A percentile compares a stretch with the other conserved stretches of the same genome.
Evolutionary conservation across 1,284 basidiomycete genomes (phyloP).

Genomic region (Malassezia caprae): DNA sequence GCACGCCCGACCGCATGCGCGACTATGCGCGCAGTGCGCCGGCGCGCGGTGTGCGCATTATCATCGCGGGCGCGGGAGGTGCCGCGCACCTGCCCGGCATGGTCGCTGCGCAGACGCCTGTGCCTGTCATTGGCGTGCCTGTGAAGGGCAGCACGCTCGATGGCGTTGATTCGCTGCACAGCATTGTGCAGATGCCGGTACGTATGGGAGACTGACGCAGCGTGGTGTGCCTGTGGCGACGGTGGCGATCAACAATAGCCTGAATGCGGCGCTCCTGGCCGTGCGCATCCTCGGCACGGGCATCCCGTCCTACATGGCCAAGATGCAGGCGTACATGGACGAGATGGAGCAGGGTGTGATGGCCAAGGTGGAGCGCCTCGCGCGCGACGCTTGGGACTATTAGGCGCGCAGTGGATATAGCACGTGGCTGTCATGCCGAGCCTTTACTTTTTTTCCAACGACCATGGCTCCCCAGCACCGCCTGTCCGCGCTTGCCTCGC

Average conservation of each 20-base stretch:
- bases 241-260: slow-evolving; percentile 91
- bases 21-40: slow-evolving; percentile 71
- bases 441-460: not conserved
- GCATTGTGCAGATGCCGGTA: slow-evolving; percentile 98
- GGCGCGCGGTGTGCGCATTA: slow-evolving; percentile 62
- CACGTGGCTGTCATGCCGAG: too few species aligned
- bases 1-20: slow-evolving; percentile 78
- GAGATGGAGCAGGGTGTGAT: slow-evolving; percentile 72
- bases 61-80: slow-evolving; percentile 92
- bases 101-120: slow-evolving; percentile 83
- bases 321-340: slow-evolving; percentile 68
- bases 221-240: slow-evolving; percentile 93
- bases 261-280: slow-evolving; percentile 84
- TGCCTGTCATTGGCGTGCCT: slow-evolving; percentile 92
- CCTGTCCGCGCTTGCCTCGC: slow-evolving; percentile 35
- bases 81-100: slow-evolving; percentile 96
- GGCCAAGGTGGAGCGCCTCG: slow-evolving; percentile 67
- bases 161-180: slow-evolving; percentile 89
- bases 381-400: slow-evolving; percentile 71
- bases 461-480: slow-evolving; percentile 18
- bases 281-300: slow-evolving; percentile 70
- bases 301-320: slow-evolving; percentile 59
- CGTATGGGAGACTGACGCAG: slow-evolving; percentile 52
- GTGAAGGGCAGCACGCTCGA: slow-evolving; percentile 89
- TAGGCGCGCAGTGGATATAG: not conserved